Evolutionary conservation across 1,284 basidiomycete genomes (phyloP), one percentile per base, ranked within the genome.

Genomic region (Ceratobasidium sp.): DNA sequence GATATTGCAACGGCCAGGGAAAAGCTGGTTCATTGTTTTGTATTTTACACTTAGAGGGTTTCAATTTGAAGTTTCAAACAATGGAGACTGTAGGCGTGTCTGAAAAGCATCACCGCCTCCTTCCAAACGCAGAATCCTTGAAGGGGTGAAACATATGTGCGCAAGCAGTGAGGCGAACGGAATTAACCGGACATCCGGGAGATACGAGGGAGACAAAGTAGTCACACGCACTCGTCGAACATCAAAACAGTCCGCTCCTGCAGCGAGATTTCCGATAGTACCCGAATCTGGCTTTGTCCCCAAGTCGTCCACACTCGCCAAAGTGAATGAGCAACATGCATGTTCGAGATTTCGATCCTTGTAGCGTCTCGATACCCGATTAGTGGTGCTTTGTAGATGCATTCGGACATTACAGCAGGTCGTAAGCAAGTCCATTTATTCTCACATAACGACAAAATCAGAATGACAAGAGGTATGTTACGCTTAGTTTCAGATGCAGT

Each of bases 1-100:
- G 82, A 86, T 85, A 75, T 33, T n/a, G n/a, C n/a, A n/a, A 57
- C 9, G 14, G 27, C 27, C 7, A n/a, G 33, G 17, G 59, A 57
- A 44, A 62, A n/a, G n/a, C n/a, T n/a, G n/a, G n/a, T n/a, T n/a
- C n/a, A n/a, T n/a, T n/a, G n/a, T 15, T n/a, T 33, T 22, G 4
- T 11, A 24, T 41, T 63, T 41, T 63, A 41, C 48, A 59, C 41
- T 45, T 31, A 57, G 36, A 36, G n/a, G 36, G 24, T 36, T 56
- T 69, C 66, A 69, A 56, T 69, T 44, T 47, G 22, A 24, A 24
- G 27, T 53, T 48, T 62, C 45, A 27, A 48, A n/a, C 57, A 72
- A 36, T 17, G 56, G 45, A 24, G 51, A 31, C 29, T 51, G 69
- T 48, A 47, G 29, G 29, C 69, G 69, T n/a, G 69, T 60, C 33